Percentiles rank a stretch among this genome's conserved stretches.
Evolutionary conservation across 2,329 filamentous ascomycete genomes (phyloP).

Genomic region (Chrysoporthe deuterocubensis): DNA sequence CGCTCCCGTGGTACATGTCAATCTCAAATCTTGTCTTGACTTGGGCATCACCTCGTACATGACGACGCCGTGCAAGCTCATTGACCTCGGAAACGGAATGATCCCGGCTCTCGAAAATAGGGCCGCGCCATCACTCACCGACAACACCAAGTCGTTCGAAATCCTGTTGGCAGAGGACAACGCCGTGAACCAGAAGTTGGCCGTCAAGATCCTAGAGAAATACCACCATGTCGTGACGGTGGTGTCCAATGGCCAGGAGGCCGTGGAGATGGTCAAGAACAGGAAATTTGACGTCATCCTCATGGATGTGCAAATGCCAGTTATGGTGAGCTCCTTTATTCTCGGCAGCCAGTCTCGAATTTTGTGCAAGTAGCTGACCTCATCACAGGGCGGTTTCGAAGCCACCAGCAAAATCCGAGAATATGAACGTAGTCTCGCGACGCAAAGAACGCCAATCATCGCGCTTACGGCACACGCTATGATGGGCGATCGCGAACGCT

Average conservation of each 20-base stretch:
- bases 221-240: constrained; percentile 93
- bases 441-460: constrained; percentile 90
- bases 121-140: constrained; percentile 86
- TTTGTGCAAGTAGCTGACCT: constrained; percentile 40
- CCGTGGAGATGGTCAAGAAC: constrained; percentile 87
- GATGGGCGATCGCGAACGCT: constrained; percentile 97
- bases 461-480: constrained; percentile 97
- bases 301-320: constrained; percentile 99
- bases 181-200: constrained; percentile 92
- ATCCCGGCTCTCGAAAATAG: constrained; percentile 93
- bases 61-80: constrained; percentile 93
- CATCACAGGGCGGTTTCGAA: constrained; percentile 84
- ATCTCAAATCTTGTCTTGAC: constrained; percentile 89
- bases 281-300: constrained; percentile 95
- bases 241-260: constrained; percentile 92
- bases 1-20: constrained; percentile 87
- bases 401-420: constrained; percentile 95
- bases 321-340: constrained; percentile 71
- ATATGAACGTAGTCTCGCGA: constrained; percentile 81
- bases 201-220: constrained; percentile 96
- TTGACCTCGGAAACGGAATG: constrained; percentile 95
- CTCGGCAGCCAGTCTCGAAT: neutral
- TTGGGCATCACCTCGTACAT: constrained; percentile 98
- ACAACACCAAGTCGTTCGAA: constrained; percentile 94
- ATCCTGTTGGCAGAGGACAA: constrained; percentile 97